Evolutionary conservation across 495 filamentous ascomycete species (phyloP).

Genomic region (Xanthoparmelia taractica): DNA sequence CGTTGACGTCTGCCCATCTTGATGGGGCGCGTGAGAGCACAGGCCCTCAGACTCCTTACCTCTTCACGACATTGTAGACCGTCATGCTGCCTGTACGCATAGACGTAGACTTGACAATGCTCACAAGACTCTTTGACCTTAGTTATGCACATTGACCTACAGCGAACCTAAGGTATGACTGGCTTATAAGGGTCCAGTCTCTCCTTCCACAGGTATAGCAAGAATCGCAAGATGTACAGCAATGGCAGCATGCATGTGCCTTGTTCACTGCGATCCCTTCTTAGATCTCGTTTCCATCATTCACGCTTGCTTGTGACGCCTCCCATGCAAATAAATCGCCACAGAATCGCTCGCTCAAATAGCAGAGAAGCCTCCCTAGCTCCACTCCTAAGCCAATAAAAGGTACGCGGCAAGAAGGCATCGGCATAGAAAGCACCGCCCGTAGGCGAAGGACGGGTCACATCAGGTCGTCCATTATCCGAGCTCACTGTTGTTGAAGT

Average conservation of each 20-base stretch:
- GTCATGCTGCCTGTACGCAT: not conserved
- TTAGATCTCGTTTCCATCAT: not conserved
- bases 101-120: too few species aligned
- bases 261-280: not conserved
- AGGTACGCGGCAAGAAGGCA: not conserved
- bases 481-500: constrained; percentile 1
- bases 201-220: not conserved
- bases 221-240: constrained; percentile 3
- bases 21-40: too few species aligned
- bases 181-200: not conserved
- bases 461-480: not conserved
- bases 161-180: not conserved
- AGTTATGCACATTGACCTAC: not conserved
- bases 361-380: not conserved
- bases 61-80: not conserved
- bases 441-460: not conserved
- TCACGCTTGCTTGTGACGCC: not conserved
- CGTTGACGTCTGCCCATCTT: not conserved
- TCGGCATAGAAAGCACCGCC: not conserved
- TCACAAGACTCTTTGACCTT: not conserved
- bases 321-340: not conserved
- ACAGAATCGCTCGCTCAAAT: not conserved
- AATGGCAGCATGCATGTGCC: not conserved
- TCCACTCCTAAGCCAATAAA: not conserved
- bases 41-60: not conserved